A percentile compares a stretch with the other conserved stretches of the same genome.
Conservation (phyloP, 768 basidiomycete species). For the Chalciporus pseudorubinellus region DNA sequence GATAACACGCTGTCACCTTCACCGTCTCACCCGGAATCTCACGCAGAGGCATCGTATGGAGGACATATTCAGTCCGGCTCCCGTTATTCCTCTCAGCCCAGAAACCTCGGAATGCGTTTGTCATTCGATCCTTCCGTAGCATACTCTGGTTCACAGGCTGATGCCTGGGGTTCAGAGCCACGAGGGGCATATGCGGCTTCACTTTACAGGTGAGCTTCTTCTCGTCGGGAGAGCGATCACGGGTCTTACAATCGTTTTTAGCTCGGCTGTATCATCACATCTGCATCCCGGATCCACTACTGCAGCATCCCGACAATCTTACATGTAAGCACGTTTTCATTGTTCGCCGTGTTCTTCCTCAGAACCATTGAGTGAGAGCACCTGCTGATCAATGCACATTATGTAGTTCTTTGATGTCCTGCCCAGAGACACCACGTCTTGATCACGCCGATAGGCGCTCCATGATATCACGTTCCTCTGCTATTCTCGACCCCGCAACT, state of each 20-base stretch:
- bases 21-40: constrained; percentile 4
- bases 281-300: constrained; percentile 22
- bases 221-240: background rate
- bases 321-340: constrained; percentile 19
- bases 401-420: constrained; percentile 7
- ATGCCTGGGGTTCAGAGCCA: constrained; percentile 1
- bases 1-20: constrained; percentile 7
- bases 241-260: constrained; percentile 20
- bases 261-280: constrained; percentile 55
- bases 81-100: constrained; percentile 4
- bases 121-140: constrained; percentile 49
- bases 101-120: constrained; percentile 16
- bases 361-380: background rate
- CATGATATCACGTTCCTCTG: background rate
- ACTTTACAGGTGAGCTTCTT: constrained; percentile 54
- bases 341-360: background rate
- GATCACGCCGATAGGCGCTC: constrained; percentile 7
- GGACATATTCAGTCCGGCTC: constrained; percentile 14
- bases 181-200: constrained; percentile 32
- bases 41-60: constrained; percentile 13
- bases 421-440: background rate
- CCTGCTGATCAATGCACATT: background rate
- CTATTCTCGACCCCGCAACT: background rate
- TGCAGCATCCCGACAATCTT: constrained; percentile 11
- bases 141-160: constrained; percentile 34